Percentiles rank a stretch among this genome's conserved stretches.
phyloP scores from a whole-genome alignment of 495 filamentous ascomycete genomes.

The Trichoderma asperelloides region DNA sequence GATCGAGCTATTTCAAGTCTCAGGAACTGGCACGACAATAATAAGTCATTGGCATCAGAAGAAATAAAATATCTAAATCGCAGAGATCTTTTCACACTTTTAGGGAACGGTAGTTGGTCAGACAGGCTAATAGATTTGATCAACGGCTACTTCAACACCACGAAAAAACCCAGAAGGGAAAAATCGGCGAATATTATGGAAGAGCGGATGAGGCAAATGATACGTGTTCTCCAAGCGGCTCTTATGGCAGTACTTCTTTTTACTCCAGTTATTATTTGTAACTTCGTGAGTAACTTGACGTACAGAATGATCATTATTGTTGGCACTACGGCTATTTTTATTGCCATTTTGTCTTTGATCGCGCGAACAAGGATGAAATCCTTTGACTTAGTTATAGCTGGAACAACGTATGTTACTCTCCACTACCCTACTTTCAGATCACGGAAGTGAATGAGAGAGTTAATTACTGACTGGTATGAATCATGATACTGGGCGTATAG shows the following conservation, averaged over 20 bases:
- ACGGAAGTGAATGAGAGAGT: too few relatives aligned
- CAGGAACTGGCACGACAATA: conserved; percentile 23
- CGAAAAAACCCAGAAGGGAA: not conserved
- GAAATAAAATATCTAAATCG: conserved; percentile 24
- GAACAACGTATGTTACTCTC: not conserved
- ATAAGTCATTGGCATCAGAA: conserved; percentile 17
- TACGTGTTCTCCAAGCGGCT: not conserved
- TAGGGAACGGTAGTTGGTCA: conserved; percentile 11
- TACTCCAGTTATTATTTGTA: not conserved
- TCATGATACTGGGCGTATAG: not conserved
- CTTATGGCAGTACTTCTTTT: not conserved
- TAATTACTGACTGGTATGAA: not conserved
- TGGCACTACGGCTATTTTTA: not conserved
- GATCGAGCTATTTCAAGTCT: conserved; percentile 18
- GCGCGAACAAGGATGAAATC: not conserved
- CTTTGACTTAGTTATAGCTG: not conserved
- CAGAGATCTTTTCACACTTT: conserved; percentile 19
- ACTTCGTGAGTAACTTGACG: not conserved
- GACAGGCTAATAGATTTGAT: conserved; percentile 13
- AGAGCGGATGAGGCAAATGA: too few relatives aligned
- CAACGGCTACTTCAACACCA: too few relatives aligned
- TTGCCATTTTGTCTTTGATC: not conserved
- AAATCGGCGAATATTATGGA: not conserved
- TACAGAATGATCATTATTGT: not conserved
- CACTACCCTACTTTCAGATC: not conserved